These are phyloP conservation scores for Chlorella sp. DNA, from an alignment of 139 green algal species.

Conservation along the genomic window DNA sequence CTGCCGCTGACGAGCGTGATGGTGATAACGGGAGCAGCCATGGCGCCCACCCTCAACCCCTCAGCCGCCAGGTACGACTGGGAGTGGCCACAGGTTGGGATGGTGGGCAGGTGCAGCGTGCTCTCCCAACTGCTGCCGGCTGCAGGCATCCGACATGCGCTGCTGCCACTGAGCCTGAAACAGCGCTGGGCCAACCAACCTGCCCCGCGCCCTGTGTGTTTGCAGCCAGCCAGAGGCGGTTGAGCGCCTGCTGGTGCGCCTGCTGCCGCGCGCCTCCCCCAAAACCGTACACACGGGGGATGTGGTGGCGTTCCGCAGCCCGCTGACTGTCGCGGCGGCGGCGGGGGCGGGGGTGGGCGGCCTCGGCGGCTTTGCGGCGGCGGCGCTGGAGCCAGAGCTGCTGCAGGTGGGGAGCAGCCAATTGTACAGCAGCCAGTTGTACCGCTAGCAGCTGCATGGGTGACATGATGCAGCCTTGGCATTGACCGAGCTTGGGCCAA, in stretches of 20 bases:
- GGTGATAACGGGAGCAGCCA: constrained; percentile 47
- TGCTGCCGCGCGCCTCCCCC: constrained; percentile 53
- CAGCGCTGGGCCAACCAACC: not conserved
- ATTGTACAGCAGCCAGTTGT: no score
- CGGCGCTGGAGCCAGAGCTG: not conserved
- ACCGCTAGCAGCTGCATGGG: no score
- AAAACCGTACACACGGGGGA: constrained; percentile 60
- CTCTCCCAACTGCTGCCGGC: no score
- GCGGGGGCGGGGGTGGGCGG: constrained; percentile 9
- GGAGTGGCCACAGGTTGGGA: not conserved
- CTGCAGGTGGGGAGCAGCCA: not conserved
- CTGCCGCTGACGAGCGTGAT: constrained; percentile 49
- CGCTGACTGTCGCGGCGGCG: constrained; percentile 15
- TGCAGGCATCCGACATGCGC: not conserved
- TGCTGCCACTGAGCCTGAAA: not conserved
- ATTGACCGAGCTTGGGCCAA: no score
- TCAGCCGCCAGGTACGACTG: constrained; percentile 18
- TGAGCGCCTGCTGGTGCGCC: constrained; percentile 69
- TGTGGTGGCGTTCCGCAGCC: constrained; percentile 64
- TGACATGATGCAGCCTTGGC: no score
- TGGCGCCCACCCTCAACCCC: constrained; percentile 69
- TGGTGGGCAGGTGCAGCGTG: no score
- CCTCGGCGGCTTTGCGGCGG: constrained; percentile 15
- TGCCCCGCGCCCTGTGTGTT: not conserved
- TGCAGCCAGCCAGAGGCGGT: constrained; percentile 45